Base-by-base conservation (phyloP, 768 basidiomycete genomes). In the Gelatoporia subvermispora region DNA sequence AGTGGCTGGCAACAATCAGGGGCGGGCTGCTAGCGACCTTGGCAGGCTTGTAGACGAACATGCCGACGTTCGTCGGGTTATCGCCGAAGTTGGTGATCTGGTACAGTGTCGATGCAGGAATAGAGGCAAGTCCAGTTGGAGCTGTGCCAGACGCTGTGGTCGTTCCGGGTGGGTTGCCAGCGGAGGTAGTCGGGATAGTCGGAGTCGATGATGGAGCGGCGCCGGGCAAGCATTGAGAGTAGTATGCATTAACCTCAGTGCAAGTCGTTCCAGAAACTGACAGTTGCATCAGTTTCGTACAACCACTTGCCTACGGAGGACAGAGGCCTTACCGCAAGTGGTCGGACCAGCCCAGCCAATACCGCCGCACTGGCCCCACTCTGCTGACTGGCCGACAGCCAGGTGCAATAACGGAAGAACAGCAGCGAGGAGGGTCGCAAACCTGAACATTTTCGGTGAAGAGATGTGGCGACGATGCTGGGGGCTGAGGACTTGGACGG, bases 31-130 rank as follows among this genome's bases (percentile, higher is more conserved):
- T 25, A 1, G 58, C 56, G 11, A 67, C 46, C 31, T 48, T 50
- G 8, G 57, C 52, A n/a, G 66, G 66, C 60, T 54, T 60, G 57
- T 64, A 64, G 31, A 72, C 60, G 60, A 61, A 79, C 66, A 78
- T 72, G 35, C 66, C 63, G 39, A 79, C 76, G 59, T 71, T 69
- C 38, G 72, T 79, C n/a, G 79, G 78, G 62, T 81, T 81, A 20
- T 73, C 35, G 11, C 77, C 77, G 55, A 75, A 76, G 65, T 72
- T 71, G 24, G 65, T 65, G 42, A 74, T 66, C 54, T 74, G 70
- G 39, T 43, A 43, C 20, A 54, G 38, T 11, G 56, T 54, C 41
- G 54, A 55, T 3, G 54, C 54, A 13, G 54, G 54, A 35, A 55
- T 55, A 3, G 54, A 52, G 35, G 35, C 43, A 18, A 55, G 15